Conservation (phyloP, 2,329 filamentous ascomycete species). For the Dendrostoma leiphaemia region DNA sequence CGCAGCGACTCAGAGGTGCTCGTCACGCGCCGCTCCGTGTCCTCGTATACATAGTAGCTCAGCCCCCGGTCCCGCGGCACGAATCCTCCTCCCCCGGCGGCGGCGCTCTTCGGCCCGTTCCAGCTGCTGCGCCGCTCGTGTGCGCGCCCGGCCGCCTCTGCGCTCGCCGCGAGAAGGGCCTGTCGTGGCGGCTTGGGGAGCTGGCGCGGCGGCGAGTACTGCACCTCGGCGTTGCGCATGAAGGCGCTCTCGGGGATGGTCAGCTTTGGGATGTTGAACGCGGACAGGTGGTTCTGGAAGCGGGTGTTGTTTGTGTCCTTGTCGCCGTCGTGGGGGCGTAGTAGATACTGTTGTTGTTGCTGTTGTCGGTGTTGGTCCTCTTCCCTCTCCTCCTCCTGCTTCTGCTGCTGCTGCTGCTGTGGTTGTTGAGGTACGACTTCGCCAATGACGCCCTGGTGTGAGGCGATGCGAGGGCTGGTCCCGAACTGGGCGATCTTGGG, state of each 20-base stretch:
- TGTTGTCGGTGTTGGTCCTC: too few species aligned
- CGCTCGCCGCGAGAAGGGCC: conserved; percentile 13
- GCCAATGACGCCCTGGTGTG: too few species aligned
- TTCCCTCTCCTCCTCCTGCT: too few species aligned
- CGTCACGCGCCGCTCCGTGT: conserved; percentile 10
- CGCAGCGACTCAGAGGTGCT: conserved; percentile 7
- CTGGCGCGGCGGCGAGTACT: conserved; percentile 15
- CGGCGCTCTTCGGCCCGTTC: not conserved
- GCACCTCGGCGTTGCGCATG: conserved; percentile 1
- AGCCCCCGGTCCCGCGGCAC: conserved; percentile 6
- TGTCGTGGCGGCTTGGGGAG: conserved; percentile 18
- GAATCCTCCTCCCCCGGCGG: not conserved
- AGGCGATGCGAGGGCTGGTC: not conserved
- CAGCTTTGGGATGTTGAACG: not conserved
- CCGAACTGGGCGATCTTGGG: conserved; percentile 26
- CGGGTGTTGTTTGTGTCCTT: not conserved
- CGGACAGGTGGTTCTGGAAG: conserved; percentile 14
- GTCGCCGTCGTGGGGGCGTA: not conserved
- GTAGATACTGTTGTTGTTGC: conserved; percentile 1
- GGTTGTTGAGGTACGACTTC: conserved; percentile 9
- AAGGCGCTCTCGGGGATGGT: conserved; percentile 11
- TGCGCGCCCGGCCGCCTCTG: not conserved
- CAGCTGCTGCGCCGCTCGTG: not conserved
- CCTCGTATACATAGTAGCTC: conserved; percentile 16
- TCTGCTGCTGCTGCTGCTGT: not conserved